A percentile compares a stretch with the other conserved stretches of the same genome.
These are phyloP conservation scores for Nevesoporus exiguus DNA, from an alignment of 768 basidiomycete species.

Conservation along the genomic window DNA sequence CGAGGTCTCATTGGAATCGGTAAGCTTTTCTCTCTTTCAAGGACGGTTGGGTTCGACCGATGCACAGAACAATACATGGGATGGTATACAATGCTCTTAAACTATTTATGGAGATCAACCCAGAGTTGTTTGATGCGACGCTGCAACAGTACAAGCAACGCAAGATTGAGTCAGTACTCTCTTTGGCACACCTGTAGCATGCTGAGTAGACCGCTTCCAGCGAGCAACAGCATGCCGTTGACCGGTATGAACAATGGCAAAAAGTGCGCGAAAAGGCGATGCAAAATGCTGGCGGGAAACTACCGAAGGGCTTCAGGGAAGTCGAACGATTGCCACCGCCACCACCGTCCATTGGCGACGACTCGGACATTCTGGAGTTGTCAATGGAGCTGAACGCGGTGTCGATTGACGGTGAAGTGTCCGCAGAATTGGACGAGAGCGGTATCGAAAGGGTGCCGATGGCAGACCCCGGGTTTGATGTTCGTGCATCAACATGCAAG, in stretches of 20 bases:
- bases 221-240: slow-evolving; percentile 82
- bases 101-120: slow-evolving; percentile 98
- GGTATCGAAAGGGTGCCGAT: slow-evolving; percentile 88
- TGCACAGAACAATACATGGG: slow-evolving; percentile 87
- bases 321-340: slow-evolving; percentile 72
- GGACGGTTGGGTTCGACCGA: slow-evolving; percentile 8
- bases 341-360: slow-evolving; percentile 72
- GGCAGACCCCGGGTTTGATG: slow-evolving; percentile 87
- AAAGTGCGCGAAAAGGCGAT: slow-evolving; percentile 75
- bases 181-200: not conserved
- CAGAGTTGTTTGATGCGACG: slow-evolving; percentile 90
- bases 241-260: slow-evolving; percentile 89
- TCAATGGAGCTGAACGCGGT: slow-evolving; percentile 86
- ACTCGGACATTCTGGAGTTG: slow-evolving; percentile 82
- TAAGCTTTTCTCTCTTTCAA: slow-evolving; percentile 37
- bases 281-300: slow-evolving; percentile 62
- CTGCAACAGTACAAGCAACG: slow-evolving; percentile 92
- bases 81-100: slow-evolving; percentile 99
- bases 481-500: slow-evolving; percentile 41
- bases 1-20: slow-evolving; percentile 99
- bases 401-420: slow-evolving; percentile 63
- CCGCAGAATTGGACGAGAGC: slow-evolving; percentile 70
- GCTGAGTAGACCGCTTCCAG: slow-evolving; percentile 39
- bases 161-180: slow-evolving; percentile 67
- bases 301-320: slow-evolving; percentile 70